A percentile compares a stretch with the other conserved stretches of the same genome.
phyloP scores from a whole-genome alignment of 768 basidiomycete species.

The Rhizopogon sp. region DNA sequence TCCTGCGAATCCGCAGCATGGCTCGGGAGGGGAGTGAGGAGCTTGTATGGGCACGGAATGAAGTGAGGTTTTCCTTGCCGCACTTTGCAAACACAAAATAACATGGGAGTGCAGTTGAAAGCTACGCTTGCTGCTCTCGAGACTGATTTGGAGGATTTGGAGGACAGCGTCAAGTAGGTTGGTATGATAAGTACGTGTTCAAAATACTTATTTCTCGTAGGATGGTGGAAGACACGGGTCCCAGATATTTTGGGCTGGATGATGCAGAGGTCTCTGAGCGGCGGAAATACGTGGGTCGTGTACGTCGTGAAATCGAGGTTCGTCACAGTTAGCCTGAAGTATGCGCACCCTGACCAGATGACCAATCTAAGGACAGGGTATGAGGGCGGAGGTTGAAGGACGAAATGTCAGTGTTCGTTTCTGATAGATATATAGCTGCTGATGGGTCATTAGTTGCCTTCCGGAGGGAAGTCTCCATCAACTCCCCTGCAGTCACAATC shows the following conservation, averaged over 20 bases:
- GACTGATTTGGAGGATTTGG: constrained; percentile 88
- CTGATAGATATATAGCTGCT: neutral
- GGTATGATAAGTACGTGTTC: neutral
- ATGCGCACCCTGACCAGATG: constrained; percentile 11
- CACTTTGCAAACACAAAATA: neutral
- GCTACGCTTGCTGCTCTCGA: constrained; percentile 74
- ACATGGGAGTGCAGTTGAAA: constrained; percentile 46
- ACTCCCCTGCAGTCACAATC: constrained; percentile 13
- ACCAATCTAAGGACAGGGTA: constrained; percentile 56
- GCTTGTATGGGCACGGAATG: constrained; percentile 71
- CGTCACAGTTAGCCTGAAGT: constrained; percentile 19
- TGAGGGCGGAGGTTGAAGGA: constrained; percentile 58
- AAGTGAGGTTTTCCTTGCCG: constrained; percentile 39
- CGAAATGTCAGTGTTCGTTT: neutral
- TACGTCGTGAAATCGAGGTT: constrained; percentile 78
- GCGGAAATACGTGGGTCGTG: constrained; percentile 69
- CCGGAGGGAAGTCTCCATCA: constrained; percentile 2
- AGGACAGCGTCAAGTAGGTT: constrained; percentile 83
- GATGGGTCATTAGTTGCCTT: neutral
- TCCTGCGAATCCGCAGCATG: constrained; percentile 71
- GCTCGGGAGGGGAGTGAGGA: constrained; percentile 75
- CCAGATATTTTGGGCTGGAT: constrained; percentile 78
- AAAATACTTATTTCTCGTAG: constrained; percentile 32
- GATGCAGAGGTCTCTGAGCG: constrained; percentile 73
- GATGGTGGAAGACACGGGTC: constrained; percentile 83